Percentiles rank a stretch among this genome's conserved stretches.
Evolutionary conservation across 495 filamentous ascomycete genomes (phyloP).

Genomic region (Annulohypoxylon nitens): DNA sequence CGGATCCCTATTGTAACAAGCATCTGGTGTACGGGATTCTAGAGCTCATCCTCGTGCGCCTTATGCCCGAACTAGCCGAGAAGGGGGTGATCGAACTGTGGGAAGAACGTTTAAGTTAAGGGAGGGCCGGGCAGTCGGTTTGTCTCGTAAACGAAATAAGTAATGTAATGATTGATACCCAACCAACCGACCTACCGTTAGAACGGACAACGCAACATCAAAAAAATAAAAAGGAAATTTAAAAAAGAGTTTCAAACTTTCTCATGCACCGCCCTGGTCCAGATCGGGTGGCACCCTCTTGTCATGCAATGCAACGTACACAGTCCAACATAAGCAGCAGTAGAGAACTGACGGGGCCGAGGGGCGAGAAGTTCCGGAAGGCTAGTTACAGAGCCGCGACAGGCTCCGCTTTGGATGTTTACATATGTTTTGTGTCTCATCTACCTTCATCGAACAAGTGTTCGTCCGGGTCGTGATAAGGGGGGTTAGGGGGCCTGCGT

Average conservation of each 20-base stretch:
- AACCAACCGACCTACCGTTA: slow-evolving; percentile 37
- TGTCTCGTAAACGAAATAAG: slow-evolving; percentile 45
- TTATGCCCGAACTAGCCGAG: slow-evolving; percentile 87
- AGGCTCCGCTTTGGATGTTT: slow-evolving; percentile 34
- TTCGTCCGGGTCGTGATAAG: slow-evolving; percentile 27
- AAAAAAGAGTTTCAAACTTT: slow-evolving; percentile 41
- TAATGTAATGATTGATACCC: slow-evolving; percentile 50
- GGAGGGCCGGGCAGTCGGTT: slow-evolving; percentile 31
- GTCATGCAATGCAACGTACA: slow-evolving; percentile 47
- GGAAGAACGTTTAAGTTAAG: slow-evolving; percentile 73
- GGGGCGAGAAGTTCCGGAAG: slow-evolving; percentile 42
- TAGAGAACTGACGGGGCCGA: slow-evolving; percentile 32
- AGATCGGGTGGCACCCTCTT: slow-evolving; percentile 35
- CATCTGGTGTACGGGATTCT: slow-evolving; percentile 84
- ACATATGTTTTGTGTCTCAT: background rate
- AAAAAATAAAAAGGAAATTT: slow-evolving; percentile 18
- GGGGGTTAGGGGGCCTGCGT: slow-evolving; percentile 10
- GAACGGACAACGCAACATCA: slow-evolving; percentile 16
- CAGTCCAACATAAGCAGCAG: slow-evolving; percentile 38
- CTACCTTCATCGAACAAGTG: slow-evolving; percentile 4
- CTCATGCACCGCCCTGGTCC: slow-evolving; percentile 45
- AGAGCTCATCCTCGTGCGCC: slow-evolving; percentile 79
- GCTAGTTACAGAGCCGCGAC: slow-evolving; percentile 36
- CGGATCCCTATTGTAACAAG: slow-evolving; percentile 88
- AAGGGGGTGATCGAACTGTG: slow-evolving; percentile 77